A percentile compares a stretch with the other conserved stretches of the same genome.
phyloP scores from a whole-genome alignment of 768 basidiomycete species.

The Podaxis pistillaris region DNA sequence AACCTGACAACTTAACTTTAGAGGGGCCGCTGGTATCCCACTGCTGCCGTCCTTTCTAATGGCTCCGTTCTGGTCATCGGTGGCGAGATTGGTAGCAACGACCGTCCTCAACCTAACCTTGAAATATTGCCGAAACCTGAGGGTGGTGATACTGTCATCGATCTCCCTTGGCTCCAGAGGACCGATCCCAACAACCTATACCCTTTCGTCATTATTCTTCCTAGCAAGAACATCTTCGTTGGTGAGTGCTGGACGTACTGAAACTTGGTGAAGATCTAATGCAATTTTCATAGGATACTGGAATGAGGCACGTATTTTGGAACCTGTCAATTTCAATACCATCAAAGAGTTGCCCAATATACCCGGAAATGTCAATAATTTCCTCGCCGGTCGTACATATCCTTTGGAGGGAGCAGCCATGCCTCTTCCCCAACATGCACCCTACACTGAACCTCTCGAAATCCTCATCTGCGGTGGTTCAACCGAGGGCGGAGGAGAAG shows the following conservation, averaged over 20 bases:
- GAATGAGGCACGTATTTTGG: constrained; percentile 77
- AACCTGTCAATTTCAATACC: constrained; percentile 65
- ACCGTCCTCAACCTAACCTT: constrained; percentile 59
- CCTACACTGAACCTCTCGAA: constrained; percentile 71
- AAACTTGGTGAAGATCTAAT: background rate
- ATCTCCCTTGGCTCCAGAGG: constrained; percentile 64
- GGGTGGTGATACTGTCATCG: constrained; percentile 59
- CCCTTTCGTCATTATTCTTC: constrained; percentile 72
- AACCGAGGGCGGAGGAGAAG: constrained; percentile 46
- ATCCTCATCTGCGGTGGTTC: constrained; percentile 79
- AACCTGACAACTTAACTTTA: constrained; percentile 21
- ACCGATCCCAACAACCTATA: constrained; percentile 83
- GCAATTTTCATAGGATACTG: constrained; percentile 58
- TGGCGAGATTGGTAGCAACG: constrained; percentile 74
- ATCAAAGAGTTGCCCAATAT: constrained; percentile 63
- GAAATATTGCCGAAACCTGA: constrained; percentile 68
- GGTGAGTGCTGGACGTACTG: constrained; percentile 37
- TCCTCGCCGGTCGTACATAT: constrained; percentile 74
- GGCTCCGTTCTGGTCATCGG: constrained; percentile 74
- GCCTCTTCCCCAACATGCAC: constrained; percentile 66
- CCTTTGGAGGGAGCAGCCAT: constrained; percentile 73
- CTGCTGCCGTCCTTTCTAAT: constrained; percentile 66
- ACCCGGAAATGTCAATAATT: constrained; percentile 71
- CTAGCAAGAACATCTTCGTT: constrained; percentile 67
- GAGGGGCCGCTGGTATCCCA: constrained; percentile 73